Conservation (phyloP, 1,284 basidiomycete genomes). For the Marasmius oreades region DNA sequence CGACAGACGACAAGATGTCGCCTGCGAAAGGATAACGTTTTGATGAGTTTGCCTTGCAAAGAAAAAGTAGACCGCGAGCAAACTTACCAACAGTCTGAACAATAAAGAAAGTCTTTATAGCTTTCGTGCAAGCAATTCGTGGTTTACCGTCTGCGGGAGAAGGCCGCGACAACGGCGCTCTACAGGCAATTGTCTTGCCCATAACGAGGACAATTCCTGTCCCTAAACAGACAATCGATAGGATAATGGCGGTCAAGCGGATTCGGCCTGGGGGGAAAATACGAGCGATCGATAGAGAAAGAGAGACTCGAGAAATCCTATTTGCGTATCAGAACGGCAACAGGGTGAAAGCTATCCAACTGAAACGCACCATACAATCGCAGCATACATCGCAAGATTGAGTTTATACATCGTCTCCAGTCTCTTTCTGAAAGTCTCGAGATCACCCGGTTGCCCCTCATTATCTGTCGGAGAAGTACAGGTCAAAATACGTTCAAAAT, state of each 20-base stretch:
- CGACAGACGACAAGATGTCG: not conserved
- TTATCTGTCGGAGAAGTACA: too few species aligned
- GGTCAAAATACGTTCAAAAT: too few species aligned
- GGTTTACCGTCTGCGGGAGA: too few species aligned
- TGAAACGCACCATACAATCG: not conserved
- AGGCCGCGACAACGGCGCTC: too few species aligned
- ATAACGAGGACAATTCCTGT: slow-evolving; percentile 1
- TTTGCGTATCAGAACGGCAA: not conserved
- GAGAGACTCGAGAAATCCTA: not conserved
- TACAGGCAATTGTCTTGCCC: not conserved
- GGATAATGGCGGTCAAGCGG: not conserved
- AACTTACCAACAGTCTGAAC: too few species aligned
- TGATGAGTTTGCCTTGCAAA: too few species aligned
- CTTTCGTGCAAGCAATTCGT: too few species aligned
- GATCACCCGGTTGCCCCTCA: too few species aligned
- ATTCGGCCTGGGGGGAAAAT: not conserved
- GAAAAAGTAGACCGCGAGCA: too few species aligned
- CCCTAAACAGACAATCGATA: not conserved
- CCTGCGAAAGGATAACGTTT: not conserved
- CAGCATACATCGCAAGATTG: not conserved
- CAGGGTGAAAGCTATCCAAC: not conserved
- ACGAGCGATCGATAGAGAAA: not conserved
- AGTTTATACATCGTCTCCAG: too few species aligned
- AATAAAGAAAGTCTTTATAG: too few species aligned
- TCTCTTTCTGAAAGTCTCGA: too few species aligned